phyloP scores from a whole-genome alignment of 2,329 filamentous ascomycete genomes.

The Epichloe sibirici region DNA sequence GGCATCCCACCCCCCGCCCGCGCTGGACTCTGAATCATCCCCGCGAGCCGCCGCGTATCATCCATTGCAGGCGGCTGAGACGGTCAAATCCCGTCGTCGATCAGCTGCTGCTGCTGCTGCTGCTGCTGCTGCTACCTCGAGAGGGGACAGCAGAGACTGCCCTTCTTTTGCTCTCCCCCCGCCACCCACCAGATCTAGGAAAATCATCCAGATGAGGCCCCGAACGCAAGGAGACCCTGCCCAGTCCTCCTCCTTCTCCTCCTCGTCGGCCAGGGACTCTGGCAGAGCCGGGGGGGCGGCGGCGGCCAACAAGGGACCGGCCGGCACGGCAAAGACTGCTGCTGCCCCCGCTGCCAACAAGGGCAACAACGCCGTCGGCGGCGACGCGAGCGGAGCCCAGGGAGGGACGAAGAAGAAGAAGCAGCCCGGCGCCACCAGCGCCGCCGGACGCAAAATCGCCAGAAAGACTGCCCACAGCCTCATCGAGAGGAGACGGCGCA shows the following conservation, averaged over 20 bases:
- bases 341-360: constrained; percentile 6
- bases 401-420: constrained; percentile 59
- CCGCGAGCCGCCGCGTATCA: constrained; percentile 24
- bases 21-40: constrained; percentile 9
- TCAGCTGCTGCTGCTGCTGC: constrained; percentile 34
- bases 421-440: constrained; percentile 61
- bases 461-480: constrained; percentile 92
- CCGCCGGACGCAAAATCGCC: constrained; percentile 86
- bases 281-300: constrained; percentile 10
- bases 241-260: constrained; percentile 3
- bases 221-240: constrained; percentile 28
- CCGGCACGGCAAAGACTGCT: constrained; percentile 11
- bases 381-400: constrained; percentile 10
- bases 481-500: constrained; percentile 78
- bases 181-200: constrained; percentile 86
- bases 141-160: constrained; percentile 33
- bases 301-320: constrained; percentile 8
- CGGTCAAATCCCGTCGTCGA: constrained; percentile 41
- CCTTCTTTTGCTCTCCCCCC: constrained; percentile 71
- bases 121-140: constrained; percentile 20
- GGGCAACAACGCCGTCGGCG: neutral
- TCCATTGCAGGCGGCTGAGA: constrained; percentile 36
- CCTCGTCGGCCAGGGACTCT: constrained; percentile 13
- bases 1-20: constrained; percentile 3
- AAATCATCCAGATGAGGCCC: constrained; percentile 97